phyloP scores from a whole-genome alignment of 176 grass and related monocot species.

The Bonia amplexicaulis region DNA sequence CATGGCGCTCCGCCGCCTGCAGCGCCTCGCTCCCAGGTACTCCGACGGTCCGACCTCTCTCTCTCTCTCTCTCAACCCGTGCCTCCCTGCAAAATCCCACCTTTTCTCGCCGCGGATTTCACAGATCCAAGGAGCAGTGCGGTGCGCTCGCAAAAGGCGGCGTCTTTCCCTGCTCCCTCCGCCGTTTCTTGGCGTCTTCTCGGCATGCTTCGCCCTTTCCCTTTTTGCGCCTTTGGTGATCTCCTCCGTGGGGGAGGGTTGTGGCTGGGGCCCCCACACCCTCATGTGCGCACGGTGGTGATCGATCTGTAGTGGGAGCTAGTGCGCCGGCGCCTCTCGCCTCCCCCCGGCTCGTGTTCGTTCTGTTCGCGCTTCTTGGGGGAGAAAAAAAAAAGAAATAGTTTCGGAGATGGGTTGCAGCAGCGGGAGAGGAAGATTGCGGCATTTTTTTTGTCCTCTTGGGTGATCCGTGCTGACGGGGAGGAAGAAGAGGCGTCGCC shows the following conservation, averaged over 20 bases:
- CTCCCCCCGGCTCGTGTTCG: background rate
- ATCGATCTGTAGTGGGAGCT: background rate
- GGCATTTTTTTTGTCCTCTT: no score
- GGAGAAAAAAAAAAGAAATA: background rate
- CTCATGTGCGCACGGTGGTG: background rate
- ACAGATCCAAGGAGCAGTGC: background rate
- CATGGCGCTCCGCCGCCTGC: background rate
- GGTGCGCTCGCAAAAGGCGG: background rate
- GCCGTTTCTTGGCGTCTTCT: background rate
- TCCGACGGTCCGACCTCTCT: no score
- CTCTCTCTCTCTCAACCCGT: background rate
- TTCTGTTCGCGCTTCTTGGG: background rate
- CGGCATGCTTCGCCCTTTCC: background rate
- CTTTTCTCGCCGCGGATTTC: background rate
- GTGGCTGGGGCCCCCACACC: background rate
- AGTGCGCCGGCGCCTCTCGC: background rate
- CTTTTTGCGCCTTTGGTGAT: background rate
- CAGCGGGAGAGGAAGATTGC: background rate
- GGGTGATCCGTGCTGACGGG: no score
- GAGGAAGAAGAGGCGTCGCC: background rate
- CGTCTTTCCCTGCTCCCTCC: background rate
- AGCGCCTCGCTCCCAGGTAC: background rate
- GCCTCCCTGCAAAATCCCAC: background rate
- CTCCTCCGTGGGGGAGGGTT: background rate
- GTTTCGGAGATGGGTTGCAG: background rate